These are phyloP conservation scores for Fusarium cyanostomum DNA, from an alignment of 2,329 filamentous ascomycete genomes.

Conservation along the genomic window DNA sequence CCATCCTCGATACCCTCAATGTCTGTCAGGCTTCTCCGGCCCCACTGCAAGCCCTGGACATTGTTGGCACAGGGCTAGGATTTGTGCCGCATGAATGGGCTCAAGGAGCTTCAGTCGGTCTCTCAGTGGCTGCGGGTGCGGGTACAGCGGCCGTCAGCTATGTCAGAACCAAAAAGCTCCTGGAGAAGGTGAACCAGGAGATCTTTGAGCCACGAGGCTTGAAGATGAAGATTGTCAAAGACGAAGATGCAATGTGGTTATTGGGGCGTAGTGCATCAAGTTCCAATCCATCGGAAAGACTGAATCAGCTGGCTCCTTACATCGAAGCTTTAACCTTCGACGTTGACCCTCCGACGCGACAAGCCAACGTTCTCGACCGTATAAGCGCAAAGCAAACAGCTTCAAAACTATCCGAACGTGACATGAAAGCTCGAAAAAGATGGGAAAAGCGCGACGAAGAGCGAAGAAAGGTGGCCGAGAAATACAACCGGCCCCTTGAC, in stretches of 20 bases:
- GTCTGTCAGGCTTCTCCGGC: slow-evolving; percentile 8
- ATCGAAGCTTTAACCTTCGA: slow-evolving; percentile 2
- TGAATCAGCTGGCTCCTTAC: neutral
- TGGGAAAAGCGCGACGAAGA: neutral
- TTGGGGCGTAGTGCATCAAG: slow-evolving; percentile 2
- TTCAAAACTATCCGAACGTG: neutral
- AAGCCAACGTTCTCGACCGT: slow-evolving; percentile 9
- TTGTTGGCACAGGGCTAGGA: slow-evolving; percentile 10
- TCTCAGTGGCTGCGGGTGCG: slow-evolving; percentile 8
- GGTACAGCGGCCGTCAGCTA: slow-evolving; percentile 11
- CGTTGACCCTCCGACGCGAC: neutral
- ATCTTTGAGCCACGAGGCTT: slow-evolving; percentile 11
- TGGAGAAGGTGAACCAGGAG: neutral
- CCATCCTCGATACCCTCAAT: neutral
- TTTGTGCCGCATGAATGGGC: slow-evolving; percentile 5
- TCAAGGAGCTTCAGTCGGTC: slow-evolving; percentile 9
- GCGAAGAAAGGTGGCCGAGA: neutral
- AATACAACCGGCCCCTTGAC: neutral
- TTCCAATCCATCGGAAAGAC: slow-evolving; percentile 1
- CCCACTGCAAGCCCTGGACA: slow-evolving; percentile 1
- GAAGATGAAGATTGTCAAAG: slow-evolving; percentile 11
- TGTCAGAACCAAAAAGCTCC: slow-evolving; percentile 1
- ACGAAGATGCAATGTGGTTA: slow-evolving; percentile 7
- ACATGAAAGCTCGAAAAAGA: slow-evolving; percentile 11
- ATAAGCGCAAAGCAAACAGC: slow-evolving; percentile 19